A percentile compares a stretch with the other conserved stretches of the same genome.
Evolutionary conservation across 306 rosid species (phyloP).

Genomic region (Psophocarpus tetragonolobus): DNA sequence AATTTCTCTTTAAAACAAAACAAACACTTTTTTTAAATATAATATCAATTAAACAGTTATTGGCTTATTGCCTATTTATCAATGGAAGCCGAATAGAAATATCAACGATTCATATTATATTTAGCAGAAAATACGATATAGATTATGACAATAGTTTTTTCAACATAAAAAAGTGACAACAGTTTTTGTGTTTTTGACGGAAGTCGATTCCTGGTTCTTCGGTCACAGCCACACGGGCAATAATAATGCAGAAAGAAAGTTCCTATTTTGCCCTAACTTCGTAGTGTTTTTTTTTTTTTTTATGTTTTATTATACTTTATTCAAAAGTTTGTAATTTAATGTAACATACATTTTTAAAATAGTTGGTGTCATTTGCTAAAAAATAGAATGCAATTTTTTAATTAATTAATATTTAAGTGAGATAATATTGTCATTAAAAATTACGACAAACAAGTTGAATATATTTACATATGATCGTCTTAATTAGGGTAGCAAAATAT

Average conservation of each 20-base stretch:
- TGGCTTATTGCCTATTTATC: neutral
- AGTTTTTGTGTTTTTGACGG: neutral
- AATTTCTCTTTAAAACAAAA: too few relatives aligned
- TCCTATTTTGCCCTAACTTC: neutral
- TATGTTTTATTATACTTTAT: too few relatives aligned
- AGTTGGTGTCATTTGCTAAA: too few relatives aligned
- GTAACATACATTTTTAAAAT: neutral
- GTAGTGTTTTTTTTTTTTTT: too few relatives aligned
- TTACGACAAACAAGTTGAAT: neutral
- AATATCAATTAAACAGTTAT: neutral
- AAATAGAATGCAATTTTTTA: neutral
- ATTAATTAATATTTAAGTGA: neutral
- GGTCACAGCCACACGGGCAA: neutral
- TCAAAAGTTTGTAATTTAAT: neutral
- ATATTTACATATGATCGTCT: too few relatives aligned
- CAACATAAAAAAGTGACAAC: too few relatives aligned
- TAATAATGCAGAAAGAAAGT: neutral
- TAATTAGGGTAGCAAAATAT: too few relatives aligned
- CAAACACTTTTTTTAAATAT: neutral
- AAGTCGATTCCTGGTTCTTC: neutral
- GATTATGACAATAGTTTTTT: neutral
- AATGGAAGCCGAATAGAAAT: neutral
- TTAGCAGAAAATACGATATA: neutral
- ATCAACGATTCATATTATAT: neutral
- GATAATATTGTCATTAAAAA: neutral